Evolutionary conservation across 768 basidiomycete genomes (phyloP), one percentile per base, ranked within the genome.

Genomic region (Rhizopogon vesiculosus): DNA sequence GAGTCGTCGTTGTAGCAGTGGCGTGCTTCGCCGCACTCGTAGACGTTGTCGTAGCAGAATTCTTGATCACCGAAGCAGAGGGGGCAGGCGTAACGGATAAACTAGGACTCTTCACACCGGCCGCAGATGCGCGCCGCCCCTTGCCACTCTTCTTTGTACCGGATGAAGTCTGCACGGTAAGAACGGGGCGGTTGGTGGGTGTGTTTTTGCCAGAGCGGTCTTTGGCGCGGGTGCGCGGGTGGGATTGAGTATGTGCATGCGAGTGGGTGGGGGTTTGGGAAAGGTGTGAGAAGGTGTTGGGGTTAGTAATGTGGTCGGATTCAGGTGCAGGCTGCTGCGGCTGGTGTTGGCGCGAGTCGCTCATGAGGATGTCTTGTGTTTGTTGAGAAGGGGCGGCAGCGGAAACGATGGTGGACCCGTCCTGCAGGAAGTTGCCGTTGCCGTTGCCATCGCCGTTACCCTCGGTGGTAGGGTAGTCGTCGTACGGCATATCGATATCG

Each of bases 1-100:
- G 68, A 59, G 74, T 83, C 25, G 84, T 85, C 19, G 84, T 80
- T 2, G 85, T 87, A 25, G 86, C 86, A 59, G 83, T 76, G 33
- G 85, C 84, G 6, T 82, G 35, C 5, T 38, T 38, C 12, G 13
- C 35, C 35, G 35, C 3, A 38, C 5, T 38, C 35, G 12, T 38
- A 12, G 31, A 33, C 1, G 1, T 9, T 3, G 35, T 38, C 35
- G 13, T 38, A 10, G 33, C 8, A 22, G 48, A 5, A 33, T 49
- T 33, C 19, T 49, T 49, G 19, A 16, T 13, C 19, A 33, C 46
- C 5, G 46, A 48, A 13, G 19, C 46, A 9, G 48, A 49, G 2
- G 48, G 46, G 5, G 16, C 40, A 3, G 40, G 16, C 3, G 46
- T 35, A 38, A 19, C 33, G 10, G 48, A 49, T 2, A 33, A 35